Evolutionary conservation across 2,329 filamentous ascomycete genomes (phyloP).

Genomic region (Calonectria pteridis): DNA sequence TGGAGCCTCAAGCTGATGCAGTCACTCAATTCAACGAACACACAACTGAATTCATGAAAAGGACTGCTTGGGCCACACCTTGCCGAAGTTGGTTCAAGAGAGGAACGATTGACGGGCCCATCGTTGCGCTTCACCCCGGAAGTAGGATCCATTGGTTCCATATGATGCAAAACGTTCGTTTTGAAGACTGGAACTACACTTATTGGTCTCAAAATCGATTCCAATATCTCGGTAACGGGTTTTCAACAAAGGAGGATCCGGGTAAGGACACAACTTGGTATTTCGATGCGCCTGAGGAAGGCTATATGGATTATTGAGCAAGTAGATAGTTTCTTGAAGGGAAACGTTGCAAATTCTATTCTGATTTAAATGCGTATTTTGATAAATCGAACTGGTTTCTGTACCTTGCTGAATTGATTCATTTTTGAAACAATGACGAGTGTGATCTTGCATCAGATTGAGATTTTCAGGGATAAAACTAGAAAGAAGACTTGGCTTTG

Average conservation of each 20-base stretch:
- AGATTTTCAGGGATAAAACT: too few species aligned
- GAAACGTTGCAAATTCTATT: too few species aligned
- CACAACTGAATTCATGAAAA: constrained; percentile 1
- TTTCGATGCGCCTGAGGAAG: constrained; percentile 6
- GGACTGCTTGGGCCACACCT: constrained; percentile 6
- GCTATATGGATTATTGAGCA: not conserved
- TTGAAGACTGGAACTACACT: constrained; percentile 6
- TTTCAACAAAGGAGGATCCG: not conserved
- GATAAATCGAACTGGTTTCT: not conserved
- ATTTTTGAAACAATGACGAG: not conserved
- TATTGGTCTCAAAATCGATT: constrained; percentile 4
- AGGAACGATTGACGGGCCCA: constrained; percentile 5
- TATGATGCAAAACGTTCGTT: constrained; percentile 2
- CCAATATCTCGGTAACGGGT: constrained; percentile 12
- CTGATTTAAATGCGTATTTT: not conserved
- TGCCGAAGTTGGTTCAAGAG: constrained; percentile 18
- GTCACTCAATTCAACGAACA: not conserved
- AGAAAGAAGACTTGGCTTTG: too few species aligned
- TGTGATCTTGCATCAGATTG: not conserved
- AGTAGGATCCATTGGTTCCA: constrained; percentile 19
- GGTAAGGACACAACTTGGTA: constrained; percentile 14
- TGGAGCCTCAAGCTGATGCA: not conserved
- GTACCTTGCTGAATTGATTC: not conserved
- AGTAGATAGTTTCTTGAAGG: not conserved
- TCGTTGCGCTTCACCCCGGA: constrained; percentile 12